phyloP scores from a whole-genome alignment of 2,329 filamentous ascomycete genomes.

The Pseudopithomyces chartarum region DNA sequence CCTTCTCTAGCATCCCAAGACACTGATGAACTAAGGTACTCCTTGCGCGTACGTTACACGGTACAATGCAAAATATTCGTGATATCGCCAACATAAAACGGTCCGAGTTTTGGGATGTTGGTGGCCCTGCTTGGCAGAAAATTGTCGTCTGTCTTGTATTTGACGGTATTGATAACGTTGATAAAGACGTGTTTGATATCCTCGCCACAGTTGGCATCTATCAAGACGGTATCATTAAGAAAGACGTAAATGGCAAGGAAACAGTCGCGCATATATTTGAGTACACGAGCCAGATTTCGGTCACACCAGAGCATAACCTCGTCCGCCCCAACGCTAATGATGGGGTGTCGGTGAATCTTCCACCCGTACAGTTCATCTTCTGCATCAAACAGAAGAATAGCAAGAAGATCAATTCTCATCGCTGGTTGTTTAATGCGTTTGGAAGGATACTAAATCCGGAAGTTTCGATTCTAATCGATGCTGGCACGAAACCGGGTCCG shows the following conservation, averaged over 20 bases:
- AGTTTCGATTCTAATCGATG: slow-evolving; percentile 93
- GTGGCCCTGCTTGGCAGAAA: slow-evolving; percentile 98
- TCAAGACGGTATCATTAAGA: slow-evolving; percentile 98
- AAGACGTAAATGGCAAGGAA: slow-evolving; percentile 95
- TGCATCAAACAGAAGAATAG: slow-evolving; percentile 98
- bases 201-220: slow-evolving; percentile 94
- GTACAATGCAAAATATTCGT: slow-evolving; percentile 98
- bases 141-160: slow-evolving; percentile 97
- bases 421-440: slow-evolving; percentile 98
- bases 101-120: slow-evolving; percentile 99
- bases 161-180: slow-evolving; percentile 95
- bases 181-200: slow-evolving; percentile 92
- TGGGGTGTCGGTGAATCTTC: slow-evolving; percentile 81
- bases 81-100: slow-evolving; percentile 99
- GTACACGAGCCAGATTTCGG: slow-evolving; percentile 96
- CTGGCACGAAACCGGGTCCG: slow-evolving; percentile 92
- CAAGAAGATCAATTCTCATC: slow-evolving; percentile 99
- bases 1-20: no score
- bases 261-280: slow-evolving; percentile 98
- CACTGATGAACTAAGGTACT: no score
- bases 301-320: slow-evolving; percentile 96
- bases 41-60: slow-evolving; percentile 88
- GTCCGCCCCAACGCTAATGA: slow-evolving; percentile 89
- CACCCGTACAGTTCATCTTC: slow-evolving; percentile 99
- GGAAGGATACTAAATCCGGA: slow-evolving; percentile 96